These are phyloP conservation scores for Berberis vulgaris DNA, from an alignment of 164 flowering plant species.

Conservation along the genomic window DNA sequence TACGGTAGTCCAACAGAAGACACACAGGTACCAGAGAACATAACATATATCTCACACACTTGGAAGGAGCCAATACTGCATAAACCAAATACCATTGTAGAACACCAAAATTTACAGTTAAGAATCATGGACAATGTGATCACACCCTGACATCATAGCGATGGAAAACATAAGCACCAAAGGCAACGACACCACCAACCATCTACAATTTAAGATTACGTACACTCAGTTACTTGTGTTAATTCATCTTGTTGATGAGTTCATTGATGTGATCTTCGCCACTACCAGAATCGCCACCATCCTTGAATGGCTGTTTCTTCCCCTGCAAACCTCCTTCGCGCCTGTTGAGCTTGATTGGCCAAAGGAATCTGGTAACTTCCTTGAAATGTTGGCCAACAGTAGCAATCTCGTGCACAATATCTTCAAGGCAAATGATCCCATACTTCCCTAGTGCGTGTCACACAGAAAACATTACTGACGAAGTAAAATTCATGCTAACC, in stretches of 20 bases:
- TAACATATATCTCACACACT: too few relatives aligned
- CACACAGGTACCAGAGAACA: too few relatives aligned
- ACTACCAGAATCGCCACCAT: constrained; percentile 81
- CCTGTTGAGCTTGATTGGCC: constrained; percentile 64
- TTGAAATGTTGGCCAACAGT: constrained; percentile 67
- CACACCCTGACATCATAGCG: too few relatives aligned
- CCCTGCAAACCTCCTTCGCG: constrained; percentile 48
- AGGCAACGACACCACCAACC: too few relatives aligned
- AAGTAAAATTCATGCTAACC: background rate
- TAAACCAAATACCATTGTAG: too few relatives aligned
- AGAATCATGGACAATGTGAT: too few relatives aligned
- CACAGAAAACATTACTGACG: background rate
- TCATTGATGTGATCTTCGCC: constrained; percentile 64
- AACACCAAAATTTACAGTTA: too few relatives aligned
- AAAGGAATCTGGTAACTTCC: constrained; percentile 49
- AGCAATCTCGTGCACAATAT: constrained; percentile 66
- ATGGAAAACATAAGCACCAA: too few relatives aligned
- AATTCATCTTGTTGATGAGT: constrained; percentile 64
- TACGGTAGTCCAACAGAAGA: too few relatives aligned
- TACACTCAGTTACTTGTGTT: background rate
- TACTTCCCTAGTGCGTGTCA: constrained; percentile 57
- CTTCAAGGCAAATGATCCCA: constrained; percentile 65
- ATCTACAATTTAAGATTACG: too few relatives aligned
- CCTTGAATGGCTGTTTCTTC: constrained; percentile 40
- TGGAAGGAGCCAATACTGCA: too few relatives aligned